These are phyloP conservation scores for Trichocladium antarcticum DNA, from an alignment of 495 filamentous ascomycete genomes.

Conservation along the genomic window DNA sequence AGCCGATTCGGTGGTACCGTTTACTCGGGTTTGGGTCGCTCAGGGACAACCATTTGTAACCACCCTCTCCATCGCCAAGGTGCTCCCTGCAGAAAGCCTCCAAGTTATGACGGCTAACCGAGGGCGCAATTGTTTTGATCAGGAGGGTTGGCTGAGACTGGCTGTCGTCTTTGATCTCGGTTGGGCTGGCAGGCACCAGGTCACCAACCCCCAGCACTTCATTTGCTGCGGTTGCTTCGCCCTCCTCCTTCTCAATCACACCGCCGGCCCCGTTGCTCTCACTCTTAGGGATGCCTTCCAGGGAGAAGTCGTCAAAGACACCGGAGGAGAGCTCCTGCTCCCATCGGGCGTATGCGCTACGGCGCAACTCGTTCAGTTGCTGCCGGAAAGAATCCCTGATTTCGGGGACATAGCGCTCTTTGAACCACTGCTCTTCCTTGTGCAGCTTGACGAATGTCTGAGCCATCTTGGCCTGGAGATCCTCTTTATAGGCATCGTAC, in stretches of 20 bases:
- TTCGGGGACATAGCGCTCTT: constrained; percentile 82
- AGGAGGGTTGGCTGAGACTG: constrained; percentile 78
- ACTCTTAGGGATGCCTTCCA: constrained; percentile 90
- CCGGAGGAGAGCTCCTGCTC: constrained; percentile 69
- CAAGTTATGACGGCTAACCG: constrained; percentile 86
- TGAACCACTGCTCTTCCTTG: constrained; percentile 95
- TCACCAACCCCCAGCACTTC: constrained; percentile 89
- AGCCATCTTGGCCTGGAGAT: constrained; percentile 84
- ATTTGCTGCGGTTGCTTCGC: constrained; percentile 76
- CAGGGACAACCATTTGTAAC: constrained; percentile 82
- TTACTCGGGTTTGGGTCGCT: constrained; percentile 96
- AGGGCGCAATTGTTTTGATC: constrained; percentile 96
- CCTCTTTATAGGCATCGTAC: constrained; percentile 91
- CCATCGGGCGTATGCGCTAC: constrained; percentile 68
- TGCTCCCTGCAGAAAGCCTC: constrained; percentile 88
- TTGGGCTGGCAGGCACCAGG: constrained; percentile 65
- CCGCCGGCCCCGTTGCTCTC: constrained; percentile 83
- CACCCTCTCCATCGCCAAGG: constrained; percentile 72
- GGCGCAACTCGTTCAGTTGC: constrained; percentile 63
- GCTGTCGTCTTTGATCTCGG: constrained; percentile 73
- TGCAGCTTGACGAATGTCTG: constrained; percentile 79
- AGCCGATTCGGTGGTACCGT: constrained; percentile 94
- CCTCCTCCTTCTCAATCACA: constrained; percentile 86
- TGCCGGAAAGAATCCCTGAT: constrained; percentile 56
- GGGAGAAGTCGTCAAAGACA: constrained; percentile 82